phyloP scores from a whole-genome alignment of 768 basidiomycete genomes.

The Strobilomyces echinocephalus region DNA sequence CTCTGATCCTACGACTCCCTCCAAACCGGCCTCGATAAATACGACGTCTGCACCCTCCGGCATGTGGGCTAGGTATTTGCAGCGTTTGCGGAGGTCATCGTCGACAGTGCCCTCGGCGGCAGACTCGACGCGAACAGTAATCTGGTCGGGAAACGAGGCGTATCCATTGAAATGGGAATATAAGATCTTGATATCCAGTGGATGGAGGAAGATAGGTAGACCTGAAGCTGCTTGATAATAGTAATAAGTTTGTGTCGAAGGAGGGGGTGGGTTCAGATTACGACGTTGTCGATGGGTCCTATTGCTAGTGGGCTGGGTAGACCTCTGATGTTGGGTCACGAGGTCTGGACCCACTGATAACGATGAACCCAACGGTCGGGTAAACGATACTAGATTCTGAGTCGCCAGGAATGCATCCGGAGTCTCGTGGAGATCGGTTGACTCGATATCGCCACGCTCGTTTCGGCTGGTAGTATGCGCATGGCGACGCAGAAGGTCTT shows the following conservation, averaged over 20 bases:
- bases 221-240: slow-evolving; percentile 96
- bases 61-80: slow-evolving; percentile 92
- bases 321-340: slow-evolving; percentile 3
- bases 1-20: slow-evolving; percentile 68
- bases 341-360: slow-evolving; percentile 3
- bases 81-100: slow-evolving; percentile 89
- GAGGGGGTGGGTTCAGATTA: slow-evolving; percentile 83
- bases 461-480: slow-evolving; percentile 12
- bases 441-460: slow-evolving; percentile 17
- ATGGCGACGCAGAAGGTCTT: slow-evolving; percentile 47
- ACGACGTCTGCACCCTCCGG: slow-evolving; percentile 90
- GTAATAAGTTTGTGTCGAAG: slow-evolving; percentile 85
- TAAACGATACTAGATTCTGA: slow-evolving; percentile 25
- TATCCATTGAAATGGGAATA: slow-evolving; percentile 80
- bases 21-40: slow-evolving; percentile 86
- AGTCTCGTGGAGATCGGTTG: slow-evolving; percentile 32
- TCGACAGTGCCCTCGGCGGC: slow-evolving; percentile 76
- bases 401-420: slow-evolving; percentile 58
- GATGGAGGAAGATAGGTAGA: slow-evolving; percentile 87
- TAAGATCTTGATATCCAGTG: slow-evolving; percentile 91
- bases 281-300: slow-evolving; percentile 57
- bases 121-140: slow-evolving; percentile 77
- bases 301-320: slow-evolving; percentile 21
- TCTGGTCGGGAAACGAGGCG: slow-evolving; percentile 75
- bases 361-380: slow-evolving; percentile 3